A percentile compares a stretch with the other conserved stretches of the same genome.
Conservation (phyloP, 306 rosid species). For the Cucurbita moschata region DNA sequence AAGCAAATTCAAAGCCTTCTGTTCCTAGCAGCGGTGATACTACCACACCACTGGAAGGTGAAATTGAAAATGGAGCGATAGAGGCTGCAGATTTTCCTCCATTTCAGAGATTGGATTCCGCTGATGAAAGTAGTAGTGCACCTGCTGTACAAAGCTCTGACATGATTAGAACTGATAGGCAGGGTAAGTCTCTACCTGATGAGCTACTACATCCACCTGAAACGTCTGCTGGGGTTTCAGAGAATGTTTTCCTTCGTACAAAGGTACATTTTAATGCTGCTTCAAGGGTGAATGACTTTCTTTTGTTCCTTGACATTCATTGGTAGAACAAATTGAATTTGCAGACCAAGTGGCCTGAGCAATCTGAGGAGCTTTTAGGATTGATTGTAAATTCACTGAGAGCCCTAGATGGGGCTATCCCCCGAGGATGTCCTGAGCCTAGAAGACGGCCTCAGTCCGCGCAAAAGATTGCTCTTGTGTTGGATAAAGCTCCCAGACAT, state of each 20-base stretch:
- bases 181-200: conserved; percentile 51
- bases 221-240: conserved; percentile 59
- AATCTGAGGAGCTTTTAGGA: conserved; percentile 96
- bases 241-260: conserved; percentile 45
- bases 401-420: conserved; percentile 91
- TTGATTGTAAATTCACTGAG: conserved; percentile 90
- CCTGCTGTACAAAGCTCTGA: conserved; percentile 92
- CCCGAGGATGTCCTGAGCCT: conserved; percentile 94
- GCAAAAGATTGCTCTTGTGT: conserved; percentile 76
- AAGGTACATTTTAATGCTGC: conserved; percentile 42
- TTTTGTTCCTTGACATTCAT: conserved; percentile 14
- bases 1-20: conserved; percentile 53
- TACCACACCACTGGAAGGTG: conserved; percentile 30
- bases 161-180: conserved; percentile 26
- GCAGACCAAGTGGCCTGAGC: conserved; percentile 98
- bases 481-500: conserved; percentile 96
- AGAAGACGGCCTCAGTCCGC: conserved; percentile 95
- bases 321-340: conserved; percentile 13
- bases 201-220: conserved; percentile 66
- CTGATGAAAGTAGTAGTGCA: conserved; percentile 46
- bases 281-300: conserved; percentile 12
- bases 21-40: conserved; percentile 41
- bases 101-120: conserved; percentile 55
- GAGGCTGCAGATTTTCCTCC: conserved; percentile 47
- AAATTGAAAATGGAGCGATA: conserved; percentile 49